Percentiles rank a stretch among this genome's conserved stretches.
Conservation (phyloP, 106 monocot species). For the Iris macrosiphon region DNA sequence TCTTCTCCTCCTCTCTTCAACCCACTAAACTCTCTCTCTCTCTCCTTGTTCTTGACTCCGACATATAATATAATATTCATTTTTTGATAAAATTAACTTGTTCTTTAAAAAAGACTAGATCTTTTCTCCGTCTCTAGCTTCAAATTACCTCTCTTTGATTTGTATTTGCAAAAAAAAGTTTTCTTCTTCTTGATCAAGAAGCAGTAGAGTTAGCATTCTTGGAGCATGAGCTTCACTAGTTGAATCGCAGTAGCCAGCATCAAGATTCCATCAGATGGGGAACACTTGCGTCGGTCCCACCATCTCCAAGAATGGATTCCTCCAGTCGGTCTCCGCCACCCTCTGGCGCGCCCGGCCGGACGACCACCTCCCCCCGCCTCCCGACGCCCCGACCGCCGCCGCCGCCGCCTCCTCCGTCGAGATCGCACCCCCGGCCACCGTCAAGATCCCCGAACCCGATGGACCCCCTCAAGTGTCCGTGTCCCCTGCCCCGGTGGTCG, state of each 20-base stretch:
- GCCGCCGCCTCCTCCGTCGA: neutral
- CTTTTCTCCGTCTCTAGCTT: neutral
- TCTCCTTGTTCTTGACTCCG: no score
- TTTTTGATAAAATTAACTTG: slow-evolving; percentile 3
- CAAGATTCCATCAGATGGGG: slow-evolving; percentile 28
- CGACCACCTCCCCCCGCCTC: neutral
- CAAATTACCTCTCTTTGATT: no score
- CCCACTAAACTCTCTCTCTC: neutral
- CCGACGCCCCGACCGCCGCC: neutral
- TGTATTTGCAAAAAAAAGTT: no score
- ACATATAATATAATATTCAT: no score
- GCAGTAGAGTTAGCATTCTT: no score
- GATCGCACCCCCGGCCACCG: slow-evolving; percentile 14
- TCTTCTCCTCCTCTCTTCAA: neutral
- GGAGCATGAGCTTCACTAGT: no score
- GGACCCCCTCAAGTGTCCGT: no score
- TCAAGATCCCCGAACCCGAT: slow-evolving; percentile 14
- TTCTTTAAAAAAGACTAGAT: neutral
- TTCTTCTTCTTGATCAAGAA: no score
- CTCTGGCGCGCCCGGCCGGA: slow-evolving; percentile 6
- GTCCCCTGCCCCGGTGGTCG: no score
- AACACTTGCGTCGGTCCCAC: slow-evolving; percentile 29
- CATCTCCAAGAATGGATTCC: slow-evolving; percentile 25
- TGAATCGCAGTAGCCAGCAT: no score
- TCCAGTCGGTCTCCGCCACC: slow-evolving; percentile 15